These are phyloP conservation scores for Colletotrichum phormii DNA, from an alignment of 2,329 filamentous ascomycete genomes.

Conservation along the genomic window DNA sequence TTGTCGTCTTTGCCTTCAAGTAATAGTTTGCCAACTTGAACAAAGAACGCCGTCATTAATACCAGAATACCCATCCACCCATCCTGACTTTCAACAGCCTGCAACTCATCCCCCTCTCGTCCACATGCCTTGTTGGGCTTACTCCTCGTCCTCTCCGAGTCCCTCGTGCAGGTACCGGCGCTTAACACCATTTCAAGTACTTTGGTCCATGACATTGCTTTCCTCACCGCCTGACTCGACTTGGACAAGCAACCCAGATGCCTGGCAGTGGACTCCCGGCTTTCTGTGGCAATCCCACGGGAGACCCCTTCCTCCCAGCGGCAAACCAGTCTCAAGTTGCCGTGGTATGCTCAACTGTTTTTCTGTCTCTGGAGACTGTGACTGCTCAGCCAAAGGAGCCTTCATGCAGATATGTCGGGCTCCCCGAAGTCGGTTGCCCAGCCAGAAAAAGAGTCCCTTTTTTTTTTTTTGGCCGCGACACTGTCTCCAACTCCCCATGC, in stretches of 20 bases:
- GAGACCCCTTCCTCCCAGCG: constrained; percentile 29
- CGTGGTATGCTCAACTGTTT: neutral
- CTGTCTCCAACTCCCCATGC: neutral
- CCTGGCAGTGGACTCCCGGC: constrained; percentile 30
- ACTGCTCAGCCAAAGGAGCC: constrained; percentile 7
- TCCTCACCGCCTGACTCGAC: constrained; percentile 35
- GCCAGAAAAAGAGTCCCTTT: neutral
- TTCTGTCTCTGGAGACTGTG: neutral
- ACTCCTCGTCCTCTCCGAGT: neutral
- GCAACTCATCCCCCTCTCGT: neutral
- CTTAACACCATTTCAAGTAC: constrained; percentile 1
- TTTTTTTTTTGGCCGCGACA: neutral
- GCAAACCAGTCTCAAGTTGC: constrained; percentile 24
- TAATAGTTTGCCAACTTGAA: constrained; percentile 6
- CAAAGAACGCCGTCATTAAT: neutral
- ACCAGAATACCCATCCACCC: neutral
- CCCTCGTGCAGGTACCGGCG: constrained; percentile 6
- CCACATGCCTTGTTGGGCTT: neutral
- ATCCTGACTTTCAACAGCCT: neutral
- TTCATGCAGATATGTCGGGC: constrained; percentile 27
- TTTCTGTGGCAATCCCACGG: constrained; percentile 29
- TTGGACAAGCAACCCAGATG: constrained; percentile 29
- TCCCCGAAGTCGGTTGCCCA: constrained; percentile 18
- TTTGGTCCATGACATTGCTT: constrained; percentile 12
- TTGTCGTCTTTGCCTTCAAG: neutral